phyloP scores from a whole-genome alignment of 2,329 filamentous ascomycete genomes.

The Phialocephala subalpina region DNA sequence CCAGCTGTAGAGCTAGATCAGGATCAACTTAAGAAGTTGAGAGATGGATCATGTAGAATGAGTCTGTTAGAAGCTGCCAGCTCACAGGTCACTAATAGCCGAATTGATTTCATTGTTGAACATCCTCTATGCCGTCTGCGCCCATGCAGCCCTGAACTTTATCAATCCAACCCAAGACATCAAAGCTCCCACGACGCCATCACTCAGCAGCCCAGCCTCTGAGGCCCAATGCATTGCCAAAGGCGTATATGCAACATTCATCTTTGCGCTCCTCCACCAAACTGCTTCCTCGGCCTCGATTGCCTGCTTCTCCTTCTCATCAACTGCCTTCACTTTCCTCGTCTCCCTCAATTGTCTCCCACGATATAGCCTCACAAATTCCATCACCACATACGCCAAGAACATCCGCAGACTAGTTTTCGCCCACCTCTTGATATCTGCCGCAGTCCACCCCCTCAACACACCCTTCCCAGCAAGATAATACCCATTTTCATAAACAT shows the following conservation, averaged over 20 bases:
- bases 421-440: slow-evolving; percentile 21
- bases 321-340: slow-evolving; percentile 12
- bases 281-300: slow-evolving; percentile 12
- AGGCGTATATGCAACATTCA: slow-evolving; percentile 15
- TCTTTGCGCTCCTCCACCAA: slow-evolving; percentile 11
- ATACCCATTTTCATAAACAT: slow-evolving; percentile 23
- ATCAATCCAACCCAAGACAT: slow-evolving; percentile 21
- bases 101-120: neutral
- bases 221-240: slow-evolving; percentile 23
- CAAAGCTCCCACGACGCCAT: slow-evolving; percentile 16
- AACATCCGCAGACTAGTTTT: slow-evolving; percentile 25
- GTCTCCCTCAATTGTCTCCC: slow-evolving; percentile 17
- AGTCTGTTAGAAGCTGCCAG: too few species aligned
- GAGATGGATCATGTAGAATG: too few species aligned
- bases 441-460: slow-evolving; percentile 17
- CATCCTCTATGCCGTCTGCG: neutral
- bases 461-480: slow-evolving; percentile 26
- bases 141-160: slow-evolving; percentile 39
- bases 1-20: too few species aligned
- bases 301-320: slow-evolving; percentile 15
- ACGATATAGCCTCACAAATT: slow-evolving; percentile 17
- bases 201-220: slow-evolving; percentile 18
- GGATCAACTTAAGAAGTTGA: too few species aligned
- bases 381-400: slow-evolving; percentile 18
- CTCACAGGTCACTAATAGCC: neutral